These are phyloP conservation scores for Lipomyces sp. DNA, from an alignment of 805 yeast species.

Conservation along the genomic window DNA sequence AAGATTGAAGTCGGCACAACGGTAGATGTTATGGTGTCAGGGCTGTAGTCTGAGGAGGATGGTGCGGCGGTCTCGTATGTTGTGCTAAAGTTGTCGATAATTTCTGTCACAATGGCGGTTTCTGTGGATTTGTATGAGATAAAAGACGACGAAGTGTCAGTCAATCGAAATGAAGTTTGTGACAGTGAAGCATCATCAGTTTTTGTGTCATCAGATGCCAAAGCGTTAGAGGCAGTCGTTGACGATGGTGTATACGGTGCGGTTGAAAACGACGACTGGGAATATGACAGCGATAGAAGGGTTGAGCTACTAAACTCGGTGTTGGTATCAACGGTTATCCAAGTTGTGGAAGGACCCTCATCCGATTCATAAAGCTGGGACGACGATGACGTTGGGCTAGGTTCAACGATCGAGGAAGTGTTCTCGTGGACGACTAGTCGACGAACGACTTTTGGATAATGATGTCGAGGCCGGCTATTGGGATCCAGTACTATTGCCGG, in stretches of 20 bases:
- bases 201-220: not conserved
- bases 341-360: not conserved
- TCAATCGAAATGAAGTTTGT: not conserved
- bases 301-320: not conserved
- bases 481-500: conserved; percentile 11
- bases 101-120: not conserved
- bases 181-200: not conserved
- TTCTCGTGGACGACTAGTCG: conserved; percentile 26
- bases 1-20: not conserved
- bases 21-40: not conserved
- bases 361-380: not conserved
- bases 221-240: not conserved
- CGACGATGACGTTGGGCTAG: not conserved
- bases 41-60: not conserved
- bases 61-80: not conserved
- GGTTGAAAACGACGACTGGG: too few relatives aligned
- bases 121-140: not conserved
- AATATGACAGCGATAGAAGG: too few relatives aligned
- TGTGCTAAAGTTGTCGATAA: not conserved
- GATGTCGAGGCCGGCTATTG: conserved; percentile 14
- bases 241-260: not conserved
- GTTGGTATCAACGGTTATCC: not conserved
- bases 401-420: conserved; percentile 10
- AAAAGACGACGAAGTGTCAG: not conserved
- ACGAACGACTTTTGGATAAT: conserved; percentile 15